phyloP scores from a whole-genome alignment of 2,329 filamentous ascomycete genomes.

The Pyrenophora tritici-repentis region DNA sequence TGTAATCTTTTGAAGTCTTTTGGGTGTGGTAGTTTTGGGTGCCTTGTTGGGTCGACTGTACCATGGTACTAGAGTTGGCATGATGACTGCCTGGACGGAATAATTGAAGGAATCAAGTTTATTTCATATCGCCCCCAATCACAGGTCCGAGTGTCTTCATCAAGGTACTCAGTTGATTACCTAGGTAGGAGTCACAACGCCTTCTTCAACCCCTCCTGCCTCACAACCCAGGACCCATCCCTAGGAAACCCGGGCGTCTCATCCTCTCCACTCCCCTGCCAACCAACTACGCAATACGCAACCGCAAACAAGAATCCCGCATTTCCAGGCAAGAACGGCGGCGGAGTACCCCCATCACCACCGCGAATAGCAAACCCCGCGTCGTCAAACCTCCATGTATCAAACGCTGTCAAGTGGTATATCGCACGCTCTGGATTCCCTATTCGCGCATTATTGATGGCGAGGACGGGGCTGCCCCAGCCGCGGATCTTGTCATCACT shows the following conservation, averaged over 20 bases:
- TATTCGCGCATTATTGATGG: constrained; percentile 35
- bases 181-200: constrained; percentile 17
- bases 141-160: background rate
- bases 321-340: constrained; percentile 62
- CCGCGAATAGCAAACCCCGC: constrained; percentile 57
- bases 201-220: constrained; percentile 29
- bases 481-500: constrained; percentile 35
- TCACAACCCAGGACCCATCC: constrained; percentile 28
- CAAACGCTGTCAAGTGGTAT: constrained; percentile 54
- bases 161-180: no score
- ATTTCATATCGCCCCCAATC: background rate
- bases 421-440: constrained; percentile 35
- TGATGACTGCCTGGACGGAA: no score
- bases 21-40: no score
- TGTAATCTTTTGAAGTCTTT: no score
- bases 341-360: constrained; percentile 59
- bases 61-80: no score
- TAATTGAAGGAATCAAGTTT: background rate
- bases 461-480: constrained; percentile 39
- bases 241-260: constrained; percentile 29
- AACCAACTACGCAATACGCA: constrained; percentile 61
- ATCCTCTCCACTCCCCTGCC: constrained; percentile 55
- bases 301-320: constrained; percentile 56
- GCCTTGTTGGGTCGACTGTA: no score
- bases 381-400: constrained; percentile 60